Percentiles rank a stretch among this genome's conserved stretches.
Conservation (phyloP, 2,329 filamentous ascomycete genomes). For the Dothideomycetidae sp. region DNA sequence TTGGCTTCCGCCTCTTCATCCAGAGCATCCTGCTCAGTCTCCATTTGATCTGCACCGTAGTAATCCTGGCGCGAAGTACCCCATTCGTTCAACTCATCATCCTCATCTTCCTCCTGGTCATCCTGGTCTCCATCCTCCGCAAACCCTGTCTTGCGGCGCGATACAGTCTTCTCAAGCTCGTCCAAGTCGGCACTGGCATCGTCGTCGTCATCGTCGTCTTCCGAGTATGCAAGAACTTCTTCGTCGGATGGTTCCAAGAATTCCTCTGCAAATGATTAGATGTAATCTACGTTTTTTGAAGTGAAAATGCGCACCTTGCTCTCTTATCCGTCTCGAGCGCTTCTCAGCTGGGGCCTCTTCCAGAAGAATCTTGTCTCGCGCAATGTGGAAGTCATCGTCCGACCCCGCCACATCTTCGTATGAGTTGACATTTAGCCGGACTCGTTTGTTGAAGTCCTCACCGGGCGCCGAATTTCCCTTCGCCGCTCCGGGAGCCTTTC, state of each 20-base stretch:
- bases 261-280: slow-evolving; percentile 31
- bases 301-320: slow-evolving; percentile 15
- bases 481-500: slow-evolving; percentile 11
- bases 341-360: slow-evolving; percentile 71
- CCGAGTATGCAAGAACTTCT: slow-evolving; percentile 43
- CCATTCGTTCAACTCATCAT: slow-evolving; percentile 58
- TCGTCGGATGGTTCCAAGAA: slow-evolving; percentile 47
- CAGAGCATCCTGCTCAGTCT: slow-evolving; percentile 59
- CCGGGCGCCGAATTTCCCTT: neutral
- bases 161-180: slow-evolving; percentile 22
- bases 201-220: slow-evolving; percentile 37
- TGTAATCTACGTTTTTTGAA: neutral
- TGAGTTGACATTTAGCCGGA: slow-evolving; percentile 44
- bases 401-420: slow-evolving; percentile 84
- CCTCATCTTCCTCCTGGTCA: slow-evolving; percentile 36
- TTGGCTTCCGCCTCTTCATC: slow-evolving; percentile 88
- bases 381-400: slow-evolving; percentile 83
- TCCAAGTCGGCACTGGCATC: slow-evolving; percentile 33
- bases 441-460: slow-evolving; percentile 18
- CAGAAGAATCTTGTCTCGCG: slow-evolving; percentile 72
- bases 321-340: slow-evolving; percentile 59
- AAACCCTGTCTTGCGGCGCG: slow-evolving; percentile 16
- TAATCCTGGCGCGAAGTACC: slow-evolving; percentile 79
- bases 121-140: slow-evolving; percentile 13
- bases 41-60: slow-evolving; percentile 72